Evolutionary conservation across 148 eudicot species (phyloP).

Genomic region (Cornus controversa): DNA sequence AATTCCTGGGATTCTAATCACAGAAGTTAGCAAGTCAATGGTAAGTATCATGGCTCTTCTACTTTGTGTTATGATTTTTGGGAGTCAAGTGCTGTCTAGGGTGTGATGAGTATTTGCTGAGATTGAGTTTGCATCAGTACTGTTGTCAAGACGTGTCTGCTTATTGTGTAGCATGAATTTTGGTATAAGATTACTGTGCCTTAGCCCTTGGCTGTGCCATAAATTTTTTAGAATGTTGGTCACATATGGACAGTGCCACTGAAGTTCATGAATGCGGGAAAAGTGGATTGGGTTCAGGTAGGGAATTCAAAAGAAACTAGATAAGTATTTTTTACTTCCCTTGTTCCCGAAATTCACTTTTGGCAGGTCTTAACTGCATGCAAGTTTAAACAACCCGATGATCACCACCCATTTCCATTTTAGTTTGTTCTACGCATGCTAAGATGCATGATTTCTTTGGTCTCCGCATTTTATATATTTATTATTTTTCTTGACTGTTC

Average conservation of each 20-base stretch:
- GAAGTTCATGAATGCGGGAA: neutral
- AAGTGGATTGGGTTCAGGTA: neutral
- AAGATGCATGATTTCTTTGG: conserved; percentile 4
- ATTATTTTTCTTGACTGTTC: neutral
- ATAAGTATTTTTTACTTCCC: neutral
- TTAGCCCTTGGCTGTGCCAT: neutral
- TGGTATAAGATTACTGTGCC: neutral
- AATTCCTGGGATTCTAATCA: conserved; percentile 85
- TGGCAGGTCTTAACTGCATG: neutral
- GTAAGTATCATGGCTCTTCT: conserved; percentile 36
- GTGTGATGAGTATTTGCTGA: neutral
- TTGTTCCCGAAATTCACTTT: neutral
- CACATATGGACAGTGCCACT: neutral
- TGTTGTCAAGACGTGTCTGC: neutral
- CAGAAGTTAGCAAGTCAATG: conserved; percentile 73
- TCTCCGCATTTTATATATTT: neutral
- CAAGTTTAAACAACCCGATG: neutral
- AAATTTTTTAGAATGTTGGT: neutral
- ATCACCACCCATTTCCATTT: neutral
- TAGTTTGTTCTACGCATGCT: neutral
- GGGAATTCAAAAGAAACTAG: neutral
- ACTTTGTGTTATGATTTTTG: neutral
- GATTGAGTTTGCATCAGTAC: neutral
- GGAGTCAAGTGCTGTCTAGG: neutral
- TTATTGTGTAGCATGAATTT: neutral